Conservation (phyloP, 805 yeast genomes). For the Zygosaccharomyces bisporus region DNA sequence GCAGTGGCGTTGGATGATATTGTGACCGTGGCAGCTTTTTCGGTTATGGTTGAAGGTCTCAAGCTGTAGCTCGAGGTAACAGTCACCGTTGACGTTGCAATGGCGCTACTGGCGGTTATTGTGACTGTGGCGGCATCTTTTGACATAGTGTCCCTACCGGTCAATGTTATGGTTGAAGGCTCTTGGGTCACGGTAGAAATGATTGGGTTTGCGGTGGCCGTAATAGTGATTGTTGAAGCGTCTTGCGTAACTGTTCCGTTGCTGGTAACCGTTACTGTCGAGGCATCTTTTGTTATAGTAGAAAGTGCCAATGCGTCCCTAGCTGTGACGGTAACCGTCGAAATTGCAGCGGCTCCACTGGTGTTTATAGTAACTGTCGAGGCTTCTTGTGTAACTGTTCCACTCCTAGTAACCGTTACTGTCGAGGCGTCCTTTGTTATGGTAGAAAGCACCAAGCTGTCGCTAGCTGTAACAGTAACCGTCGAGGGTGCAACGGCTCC, state of each 20-base stretch:
- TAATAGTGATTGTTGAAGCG: background rate
- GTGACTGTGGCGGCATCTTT: too few species aligned
- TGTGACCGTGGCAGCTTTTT: background rate
- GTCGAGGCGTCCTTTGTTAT: background rate
- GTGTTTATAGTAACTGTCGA: background rate
- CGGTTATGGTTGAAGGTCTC: background rate
- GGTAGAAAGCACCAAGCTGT: background rate
- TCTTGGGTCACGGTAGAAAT: background rate
- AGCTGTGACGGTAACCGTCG: background rate
- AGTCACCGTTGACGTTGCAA: too few species aligned
- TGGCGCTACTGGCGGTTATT: too few species aligned
- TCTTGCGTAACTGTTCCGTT: background rate
- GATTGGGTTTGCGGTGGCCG: background rate
- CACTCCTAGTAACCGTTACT: background rate
- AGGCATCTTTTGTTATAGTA: background rate
- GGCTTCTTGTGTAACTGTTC: background rate
- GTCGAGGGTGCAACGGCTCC: background rate
- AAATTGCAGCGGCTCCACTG: background rate
- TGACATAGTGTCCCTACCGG: too few species aligned
- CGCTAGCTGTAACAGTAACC: background rate
- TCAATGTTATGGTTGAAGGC: background rate
- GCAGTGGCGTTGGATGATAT: background rate
- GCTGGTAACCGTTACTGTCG: background rate
- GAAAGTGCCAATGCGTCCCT: background rate
- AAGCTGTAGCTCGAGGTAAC: too few species aligned